Conservation (phyloP, 192 early-diverging fungal species). For the Kickxella alabastrina region DNA sequence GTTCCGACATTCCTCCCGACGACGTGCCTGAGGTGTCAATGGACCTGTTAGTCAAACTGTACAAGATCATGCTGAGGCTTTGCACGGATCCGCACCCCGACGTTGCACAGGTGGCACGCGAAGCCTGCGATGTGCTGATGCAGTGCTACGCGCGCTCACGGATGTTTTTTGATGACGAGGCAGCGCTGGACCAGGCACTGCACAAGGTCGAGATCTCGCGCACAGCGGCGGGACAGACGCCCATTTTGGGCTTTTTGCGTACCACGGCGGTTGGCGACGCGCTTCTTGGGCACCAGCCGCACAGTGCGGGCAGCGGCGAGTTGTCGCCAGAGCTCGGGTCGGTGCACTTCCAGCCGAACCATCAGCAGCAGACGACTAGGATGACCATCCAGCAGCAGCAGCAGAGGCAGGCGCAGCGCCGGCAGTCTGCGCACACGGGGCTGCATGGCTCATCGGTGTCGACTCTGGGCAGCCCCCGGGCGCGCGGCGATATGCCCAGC, state of each 20-base stretch:
- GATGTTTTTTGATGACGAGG: slow-evolving; percentile 25
- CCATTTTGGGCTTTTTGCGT: slow-evolving; percentile 24
- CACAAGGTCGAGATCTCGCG: slow-evolving; percentile 37
- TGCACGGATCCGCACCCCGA: slow-evolving; percentile 78
- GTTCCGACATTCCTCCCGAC: slow-evolving; percentile 6
- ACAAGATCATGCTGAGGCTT: slow-evolving; percentile 79
- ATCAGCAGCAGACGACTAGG: background rate
- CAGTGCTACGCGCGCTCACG: slow-evolving; percentile 49
- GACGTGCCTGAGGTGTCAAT: slow-evolving; percentile 22
- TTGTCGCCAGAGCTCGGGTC: background rate
- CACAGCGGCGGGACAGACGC: slow-evolving; percentile 22
- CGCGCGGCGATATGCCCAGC: background rate
- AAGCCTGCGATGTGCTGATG: slow-evolving; percentile 66
- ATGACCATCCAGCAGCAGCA: slow-evolving; percentile 4
- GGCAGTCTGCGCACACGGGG: slow-evolving; percentile 12
- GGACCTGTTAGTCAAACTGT: slow-evolving; percentile 57
- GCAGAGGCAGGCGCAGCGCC: slow-evolving; percentile 12
- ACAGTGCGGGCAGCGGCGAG: background rate
- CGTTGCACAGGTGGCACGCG: slow-evolving; percentile 63
- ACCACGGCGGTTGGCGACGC: slow-evolving; percentile 28
- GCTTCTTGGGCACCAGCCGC: slow-evolving; percentile 24
- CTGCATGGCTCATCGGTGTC: background rate
- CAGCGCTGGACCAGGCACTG: slow-evolving; percentile 38
- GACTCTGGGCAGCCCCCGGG: background rate
- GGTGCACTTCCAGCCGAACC: background rate